Conservation (phyloP, 2,329 filamentous ascomycete species). For the Sporothrix pallida region DNA sequence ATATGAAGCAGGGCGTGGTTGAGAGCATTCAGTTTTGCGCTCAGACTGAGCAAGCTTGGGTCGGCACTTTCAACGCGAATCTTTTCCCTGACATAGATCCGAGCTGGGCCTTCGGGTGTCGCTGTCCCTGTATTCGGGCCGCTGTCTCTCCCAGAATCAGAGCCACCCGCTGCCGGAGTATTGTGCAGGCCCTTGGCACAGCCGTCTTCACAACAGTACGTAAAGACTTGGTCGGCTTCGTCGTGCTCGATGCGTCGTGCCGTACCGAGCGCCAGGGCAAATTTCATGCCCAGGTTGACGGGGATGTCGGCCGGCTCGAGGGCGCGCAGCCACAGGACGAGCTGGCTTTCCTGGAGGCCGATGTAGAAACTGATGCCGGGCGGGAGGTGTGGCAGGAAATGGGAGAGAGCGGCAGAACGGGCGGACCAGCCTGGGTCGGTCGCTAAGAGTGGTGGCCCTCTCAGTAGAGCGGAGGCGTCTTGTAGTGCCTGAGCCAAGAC, state of each 20-base stretch:
- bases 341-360: slow-evolving; percentile 69
- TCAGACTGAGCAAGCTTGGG: slow-evolving; percentile 80
- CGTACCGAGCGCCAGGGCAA: slow-evolving; percentile 71
- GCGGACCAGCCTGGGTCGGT: slow-evolving; percentile 53
- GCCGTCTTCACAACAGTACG: slow-evolving; percentile 53
- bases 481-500: slow-evolving; percentile 61
- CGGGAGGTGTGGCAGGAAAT: slow-evolving; percentile 59
- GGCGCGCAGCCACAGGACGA: slow-evolving; percentile 72
- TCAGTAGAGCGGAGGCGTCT: slow-evolving; percentile 59
- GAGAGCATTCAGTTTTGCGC: slow-evolving; percentile 81
- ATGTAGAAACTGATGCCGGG: slow-evolving; percentile 76
- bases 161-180: slow-evolving; percentile 17
- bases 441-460: slow-evolving; percentile 56
- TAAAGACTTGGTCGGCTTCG: slow-evolving; percentile 79
- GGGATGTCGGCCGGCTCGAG: slow-evolving; percentile 70
- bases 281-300: slow-evolving; percentile 67
- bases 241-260: slow-evolving; percentile 72
- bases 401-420: slow-evolving; percentile 50
- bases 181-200: slow-evolving; percentile 32
- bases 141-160: background rate
- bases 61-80: slow-evolving; percentile 87
- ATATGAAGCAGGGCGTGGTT: slow-evolving; percentile 74
- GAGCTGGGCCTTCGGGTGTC: slow-evolving; percentile 55
- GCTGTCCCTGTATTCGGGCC: slow-evolving; percentile 11
- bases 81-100: slow-evolving; percentile 89